Conservation (phyloP, 73 alveolate genomes). For the Tetrahymena malaccensis region DNA sequence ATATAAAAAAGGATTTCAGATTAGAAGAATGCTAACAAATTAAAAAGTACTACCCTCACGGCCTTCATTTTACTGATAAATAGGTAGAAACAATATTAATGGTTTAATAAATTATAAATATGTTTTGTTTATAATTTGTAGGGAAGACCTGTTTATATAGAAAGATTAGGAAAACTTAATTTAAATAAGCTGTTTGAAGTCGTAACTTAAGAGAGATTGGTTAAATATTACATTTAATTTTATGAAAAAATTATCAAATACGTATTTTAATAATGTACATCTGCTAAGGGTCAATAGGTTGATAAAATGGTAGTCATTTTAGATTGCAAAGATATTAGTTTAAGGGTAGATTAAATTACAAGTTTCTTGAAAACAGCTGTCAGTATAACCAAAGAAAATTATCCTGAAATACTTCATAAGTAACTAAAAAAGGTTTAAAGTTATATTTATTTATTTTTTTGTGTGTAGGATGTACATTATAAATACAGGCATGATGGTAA, state of each 20-base stretch:
- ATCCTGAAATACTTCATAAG: conserved; percentile 1
- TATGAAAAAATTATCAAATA: background rate
- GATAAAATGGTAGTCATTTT: background rate
- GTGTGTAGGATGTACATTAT: background rate
- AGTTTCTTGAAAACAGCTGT: background rate
- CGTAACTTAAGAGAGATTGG: conserved; percentile 51
- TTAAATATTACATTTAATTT: conserved; percentile 38
- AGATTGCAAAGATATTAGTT: background rate
- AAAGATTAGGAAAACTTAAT: conserved; percentile 48
- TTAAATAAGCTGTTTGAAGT: conserved; percentile 45
- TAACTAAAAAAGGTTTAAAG: background rate
- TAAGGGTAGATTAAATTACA: background rate
- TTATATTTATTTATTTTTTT: background rate
- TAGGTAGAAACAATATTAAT: background rate
- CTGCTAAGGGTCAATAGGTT: background rate
- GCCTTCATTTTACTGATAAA: background rate
- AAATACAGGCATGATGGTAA: background rate
- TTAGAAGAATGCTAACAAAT: background rate
- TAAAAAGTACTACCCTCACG: background rate
- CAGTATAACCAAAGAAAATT: background rate
- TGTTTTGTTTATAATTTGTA: background rate
- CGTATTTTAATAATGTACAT: background rate
- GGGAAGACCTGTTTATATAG: conserved; percentile 57
- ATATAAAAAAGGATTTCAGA: background rate
- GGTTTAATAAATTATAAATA: background rate